These are phyloP conservation scores for Boletus sensibilis DNA, from an alignment of 768 basidiomycete species.

Conservation along the genomic window DNA sequence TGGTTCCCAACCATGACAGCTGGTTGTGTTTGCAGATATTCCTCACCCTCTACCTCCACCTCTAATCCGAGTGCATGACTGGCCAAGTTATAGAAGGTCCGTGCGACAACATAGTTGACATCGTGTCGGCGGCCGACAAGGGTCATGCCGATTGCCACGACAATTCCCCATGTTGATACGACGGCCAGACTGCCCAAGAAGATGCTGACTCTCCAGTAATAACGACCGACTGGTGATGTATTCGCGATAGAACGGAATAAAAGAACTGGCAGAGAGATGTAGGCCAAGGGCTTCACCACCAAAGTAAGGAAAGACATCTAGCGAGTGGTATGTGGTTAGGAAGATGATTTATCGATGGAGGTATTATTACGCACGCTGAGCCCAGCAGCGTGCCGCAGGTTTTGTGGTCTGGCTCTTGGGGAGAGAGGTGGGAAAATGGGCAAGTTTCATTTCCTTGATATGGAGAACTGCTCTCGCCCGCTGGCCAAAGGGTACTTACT, in stretches of 20 bases:
- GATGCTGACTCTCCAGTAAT: slow-evolving; percentile 69
- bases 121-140: slow-evolving; percentile 70
- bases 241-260: slow-evolving; percentile 60
- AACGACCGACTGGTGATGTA: slow-evolving; percentile 55
- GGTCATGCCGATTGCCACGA: slow-evolving; percentile 64
- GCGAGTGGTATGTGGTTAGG: slow-evolving; percentile 15
- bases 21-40: slow-evolving; percentile 70
- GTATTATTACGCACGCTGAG: slow-evolving; percentile 24
- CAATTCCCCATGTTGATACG: slow-evolving; percentile 69
- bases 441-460: neutral
- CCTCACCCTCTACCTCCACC: slow-evolving; percentile 82
- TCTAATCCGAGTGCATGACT: slow-evolving; percentile 61
- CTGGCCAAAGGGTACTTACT: neutral
- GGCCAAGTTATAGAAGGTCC: slow-evolving; percentile 74
- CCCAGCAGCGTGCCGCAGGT: slow-evolving; percentile 23
- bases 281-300: slow-evolving; percentile 70
- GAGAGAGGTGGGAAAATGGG: slow-evolving; percentile 34
- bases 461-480: neutral
- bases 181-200: slow-evolving; percentile 72
- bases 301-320: slow-evolving; percentile 63
- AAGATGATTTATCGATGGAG: slow-evolving; percentile 13
- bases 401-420: slow-evolving; percentile 13
- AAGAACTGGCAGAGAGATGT: slow-evolving; percentile 70
- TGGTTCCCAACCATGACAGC: slow-evolving; percentile 85
- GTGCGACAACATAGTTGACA: slow-evolving; percentile 79